These are phyloP conservation scores for Elymus sibiricus DNA, from an alignment of 176 grass and related monocot species.

Conservation along the genomic window DNA sequence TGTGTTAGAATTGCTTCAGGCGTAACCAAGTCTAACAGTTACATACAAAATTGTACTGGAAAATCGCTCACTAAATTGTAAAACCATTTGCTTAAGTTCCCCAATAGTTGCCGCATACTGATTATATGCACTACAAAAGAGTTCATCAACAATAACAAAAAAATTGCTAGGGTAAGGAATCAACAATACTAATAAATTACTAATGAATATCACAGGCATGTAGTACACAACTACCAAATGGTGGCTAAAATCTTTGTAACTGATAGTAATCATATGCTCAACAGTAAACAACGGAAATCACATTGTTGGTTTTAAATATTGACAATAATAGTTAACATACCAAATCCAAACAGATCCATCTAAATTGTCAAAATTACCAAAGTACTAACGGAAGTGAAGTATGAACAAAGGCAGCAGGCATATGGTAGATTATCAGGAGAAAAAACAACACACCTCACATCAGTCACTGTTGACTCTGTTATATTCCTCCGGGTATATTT, in stretches of 20 bases:
- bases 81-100: background rate
- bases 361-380: background rate
- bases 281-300: background rate
- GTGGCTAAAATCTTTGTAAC: background rate
- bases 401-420: background rate
- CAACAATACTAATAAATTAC: background rate
- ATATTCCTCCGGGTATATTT: slow-evolving; percentile 76
- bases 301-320: background rate
- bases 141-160: background rate
- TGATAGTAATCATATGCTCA: background rate
- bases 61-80: background rate
- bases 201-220: background rate
- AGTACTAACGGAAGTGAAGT: background rate
- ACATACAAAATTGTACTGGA: background rate
- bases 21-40: background rate
- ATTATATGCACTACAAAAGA: slow-evolving; percentile 6
- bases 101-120: background rate
- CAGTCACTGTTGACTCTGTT: slow-evolving; percentile 80
- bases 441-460: slow-evolving; percentile 62
- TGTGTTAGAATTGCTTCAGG: slow-evolving; percentile 20
- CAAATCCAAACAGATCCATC: background rate
- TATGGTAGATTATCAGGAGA: slow-evolving; percentile 12
- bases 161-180: background rate
- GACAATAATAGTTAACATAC: background rate
- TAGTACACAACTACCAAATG: background rate